Percentiles rank a stretch among this genome's conserved stretches.
Evolutionary conservation across 805 yeast species (phyloP).

Genomic region (Torulaspora maleeae): DNA sequence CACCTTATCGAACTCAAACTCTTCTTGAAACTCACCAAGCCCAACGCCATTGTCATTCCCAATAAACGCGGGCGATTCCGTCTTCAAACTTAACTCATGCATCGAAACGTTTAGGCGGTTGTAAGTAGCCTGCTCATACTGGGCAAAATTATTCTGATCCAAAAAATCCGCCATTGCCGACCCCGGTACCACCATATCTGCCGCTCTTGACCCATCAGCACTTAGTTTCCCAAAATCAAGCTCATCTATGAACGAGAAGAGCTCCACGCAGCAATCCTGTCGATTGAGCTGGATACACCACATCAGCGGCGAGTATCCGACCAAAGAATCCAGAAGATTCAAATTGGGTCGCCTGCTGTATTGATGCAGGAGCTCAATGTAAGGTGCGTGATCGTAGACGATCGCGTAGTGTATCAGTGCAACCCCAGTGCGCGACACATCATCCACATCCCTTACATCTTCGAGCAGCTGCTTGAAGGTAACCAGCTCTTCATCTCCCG

Average conservation of each 20-base stretch:
- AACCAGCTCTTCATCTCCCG: conserved; percentile 22
- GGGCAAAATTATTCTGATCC: conserved; percentile 46
- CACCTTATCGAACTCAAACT: conserved; percentile 53
- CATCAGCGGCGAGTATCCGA: conserved; percentile 69
- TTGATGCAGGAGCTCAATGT: conserved; percentile 45
- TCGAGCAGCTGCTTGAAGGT: conserved; percentile 19
- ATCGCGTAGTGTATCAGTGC: conserved; percentile 51
- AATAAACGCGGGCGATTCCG: not conserved
- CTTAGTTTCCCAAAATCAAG: conserved; percentile 40
- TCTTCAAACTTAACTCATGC: conserved; percentile 32
- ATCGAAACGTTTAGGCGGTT: conserved; percentile 39
- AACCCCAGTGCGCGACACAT: conserved; percentile 37
- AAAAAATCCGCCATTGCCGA: conserved; percentile 56
- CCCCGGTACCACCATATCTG: conserved; percentile 53
- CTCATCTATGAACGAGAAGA: conserved; percentile 63
- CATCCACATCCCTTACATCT: conserved; percentile 20
- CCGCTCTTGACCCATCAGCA: conserved; percentile 38
- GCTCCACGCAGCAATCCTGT: conserved; percentile 47
- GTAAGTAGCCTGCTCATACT: conserved; percentile 10
- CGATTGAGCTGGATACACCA: conserved; percentile 75
- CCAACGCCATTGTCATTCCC: not conserved
- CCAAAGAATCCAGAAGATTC: conserved; percentile 46
- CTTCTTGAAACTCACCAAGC: conserved; percentile 14
- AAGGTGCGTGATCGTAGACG: conserved; percentile 46
- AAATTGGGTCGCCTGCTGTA: conserved; percentile 41